Conservation (phyloP, 2,329 filamentous ascomycete genomes). For the Proliferodiscus dingleyae region DNA sequence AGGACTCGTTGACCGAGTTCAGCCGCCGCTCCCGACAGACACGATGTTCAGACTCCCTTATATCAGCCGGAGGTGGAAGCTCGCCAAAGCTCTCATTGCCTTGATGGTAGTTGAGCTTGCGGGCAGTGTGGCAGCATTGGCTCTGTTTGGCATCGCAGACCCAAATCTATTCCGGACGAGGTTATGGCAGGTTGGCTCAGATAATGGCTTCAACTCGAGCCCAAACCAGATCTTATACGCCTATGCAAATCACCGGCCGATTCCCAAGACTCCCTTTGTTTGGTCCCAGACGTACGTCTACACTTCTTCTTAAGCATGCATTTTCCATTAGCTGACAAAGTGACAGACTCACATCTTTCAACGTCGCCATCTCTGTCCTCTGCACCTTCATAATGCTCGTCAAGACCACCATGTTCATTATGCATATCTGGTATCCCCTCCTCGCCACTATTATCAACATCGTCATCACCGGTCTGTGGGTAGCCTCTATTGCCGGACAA, state of each 20-base stretch:
- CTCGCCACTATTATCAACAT: conserved; percentile 55
- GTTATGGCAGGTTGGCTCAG: conserved; percentile 68
- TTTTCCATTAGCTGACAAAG: conserved; percentile 9
- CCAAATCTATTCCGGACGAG: conserved; percentile 67
- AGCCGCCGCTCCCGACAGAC: not conserved
- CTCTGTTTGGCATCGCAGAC: conserved; percentile 68
- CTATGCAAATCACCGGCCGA: conserved; percentile 63
- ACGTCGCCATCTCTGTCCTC: conserved; percentile 70
- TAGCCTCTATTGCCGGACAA: conserved; percentile 64
- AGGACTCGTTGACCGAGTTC: conserved; percentile 13
- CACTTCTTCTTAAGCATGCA: not conserved
- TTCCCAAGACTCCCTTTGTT: conserved; percentile 60
- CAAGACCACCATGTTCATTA: conserved; percentile 65
- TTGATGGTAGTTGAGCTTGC: conserved; percentile 63
- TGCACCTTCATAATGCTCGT: conserved; percentile 70
- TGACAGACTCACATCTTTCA: conserved; percentile 67
- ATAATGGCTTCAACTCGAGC: conserved; percentile 69
- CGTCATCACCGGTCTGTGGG: conserved; percentile 56
- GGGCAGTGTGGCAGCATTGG: conserved; percentile 59
- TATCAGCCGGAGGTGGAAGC: conserved; percentile 39
- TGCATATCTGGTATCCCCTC: conserved; percentile 66
- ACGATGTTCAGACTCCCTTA: conserved; percentile 13
- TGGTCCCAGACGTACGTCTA: conserved; percentile 67
- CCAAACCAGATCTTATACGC: conserved; percentile 66
- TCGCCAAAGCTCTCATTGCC: conserved; percentile 40